These are phyloP conservation scores for Sporothrix globosa DNA, from an alignment of 2,329 filamentous ascomycete genomes.

Conservation along the genomic window DNA sequence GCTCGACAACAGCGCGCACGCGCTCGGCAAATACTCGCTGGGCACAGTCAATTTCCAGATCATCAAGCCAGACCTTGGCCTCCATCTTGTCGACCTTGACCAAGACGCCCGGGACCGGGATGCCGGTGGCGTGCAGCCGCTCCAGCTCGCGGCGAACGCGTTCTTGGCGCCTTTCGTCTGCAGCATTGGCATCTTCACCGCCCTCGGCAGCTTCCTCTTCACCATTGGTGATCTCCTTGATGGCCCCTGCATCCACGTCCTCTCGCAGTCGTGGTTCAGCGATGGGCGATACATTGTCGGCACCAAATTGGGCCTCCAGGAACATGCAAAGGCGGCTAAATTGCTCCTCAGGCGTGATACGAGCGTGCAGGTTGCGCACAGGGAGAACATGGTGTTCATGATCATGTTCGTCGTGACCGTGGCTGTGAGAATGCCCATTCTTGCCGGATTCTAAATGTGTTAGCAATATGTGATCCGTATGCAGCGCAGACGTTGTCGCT, in stretches of 20 bases:
- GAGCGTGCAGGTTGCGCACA: conserved; percentile 71
- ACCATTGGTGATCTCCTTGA: conserved; percentile 40
- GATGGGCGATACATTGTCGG: conserved; percentile 78
- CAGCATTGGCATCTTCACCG: conserved; percentile 44
- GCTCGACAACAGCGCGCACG: conserved; percentile 85
- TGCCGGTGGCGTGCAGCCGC: conserved; percentile 78
- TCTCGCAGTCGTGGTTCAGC: conserved; percentile 61
- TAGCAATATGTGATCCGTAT: conserved; percentile 30
- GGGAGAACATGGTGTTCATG: conserved; percentile 44
- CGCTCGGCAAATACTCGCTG: conserved; percentile 80
- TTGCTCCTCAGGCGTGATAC: conserved; percentile 72
- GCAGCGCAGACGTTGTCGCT: neutral
- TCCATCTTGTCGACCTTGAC: conserved; percentile 86
- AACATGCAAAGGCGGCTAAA: conserved; percentile 90
- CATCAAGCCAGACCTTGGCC: conserved; percentile 89
- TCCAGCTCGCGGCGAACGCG: conserved; percentile 68
- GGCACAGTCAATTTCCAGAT: conserved; percentile 83
- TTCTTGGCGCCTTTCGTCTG: conserved; percentile 40
- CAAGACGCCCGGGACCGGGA: conserved; percentile 85
- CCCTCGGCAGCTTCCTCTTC: conserved; percentile 39
- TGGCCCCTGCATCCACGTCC: conserved; percentile 39
- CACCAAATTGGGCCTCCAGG: conserved; percentile 93
- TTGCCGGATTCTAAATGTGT: conserved; percentile 59
- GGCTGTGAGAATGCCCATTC: conserved; percentile 53
- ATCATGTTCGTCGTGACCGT: conserved; percentile 50